Evolutionary conservation across 805 yeast genomes (phyloP), one percentile per base, ranked within the genome.

Genomic region (Candida taoyuanica): DNA sequence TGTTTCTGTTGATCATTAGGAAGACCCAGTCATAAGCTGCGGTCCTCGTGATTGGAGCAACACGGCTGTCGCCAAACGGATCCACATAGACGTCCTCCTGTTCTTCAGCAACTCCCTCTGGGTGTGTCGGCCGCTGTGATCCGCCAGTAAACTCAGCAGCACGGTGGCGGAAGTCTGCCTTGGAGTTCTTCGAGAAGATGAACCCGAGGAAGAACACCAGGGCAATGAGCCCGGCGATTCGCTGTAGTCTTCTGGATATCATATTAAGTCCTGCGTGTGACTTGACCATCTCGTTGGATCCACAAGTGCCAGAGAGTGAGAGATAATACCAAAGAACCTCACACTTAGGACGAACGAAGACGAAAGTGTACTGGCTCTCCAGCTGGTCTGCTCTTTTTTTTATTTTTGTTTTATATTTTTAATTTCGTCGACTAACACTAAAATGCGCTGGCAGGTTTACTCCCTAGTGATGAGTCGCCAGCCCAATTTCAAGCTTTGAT

Each of bases 1-100:
- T 60, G 12, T 64, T 45, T 12, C 53, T 58, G 17, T 58, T 49
- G 36, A 72, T 37, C 12, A 47, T 21, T 2, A 47, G 33, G 17
- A 55, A 45, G 9, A 54, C 49, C 59, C 58, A 54, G 16, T 52
- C 49, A 20, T 47, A 48, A 11, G 40, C 47, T 1, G 40, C 40
- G 8, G 39, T 29, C 18, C 31, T 21, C 16, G 37, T 5, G 4
- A 21, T 21, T 21, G 24, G 24, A 21, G 24, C 24, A 21, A 21
- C 24, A 8, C 24, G 7, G 24, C 11, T 11, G 24, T 21, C 24
- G 7, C 24, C 24, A 21, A 21, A 11, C 24, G 11, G n/a, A n/a
- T n/a, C 24, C 24, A 11, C 9, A 21, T 21, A 7, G 11, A 11
- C 11, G 24, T 21, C 11, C 7, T 21, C 24, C 7, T 21, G 24